Base-by-base conservation (phyloP, 2,329 filamentous ascomycete species). In the Tolypocladium pustulatum region DNA sequence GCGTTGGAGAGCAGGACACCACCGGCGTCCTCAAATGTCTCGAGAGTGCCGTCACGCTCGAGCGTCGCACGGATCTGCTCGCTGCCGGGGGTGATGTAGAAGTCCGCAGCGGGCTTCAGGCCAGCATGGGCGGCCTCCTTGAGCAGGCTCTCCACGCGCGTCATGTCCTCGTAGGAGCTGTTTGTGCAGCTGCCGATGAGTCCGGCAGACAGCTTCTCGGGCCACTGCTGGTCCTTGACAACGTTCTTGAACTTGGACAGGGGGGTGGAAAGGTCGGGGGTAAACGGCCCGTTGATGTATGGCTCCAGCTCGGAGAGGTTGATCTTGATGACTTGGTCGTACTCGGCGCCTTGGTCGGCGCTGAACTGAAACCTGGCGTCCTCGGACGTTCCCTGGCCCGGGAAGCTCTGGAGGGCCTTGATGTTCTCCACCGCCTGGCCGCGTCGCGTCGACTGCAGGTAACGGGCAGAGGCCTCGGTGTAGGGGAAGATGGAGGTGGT, bases 151-250 rank as follows among this genome's bases (percentile, higher is more conserved):
- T 97, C 93, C 17, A 92, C 90, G 61, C 93, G 88, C 40, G 92
- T 95, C 94, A 99, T 99, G 72, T 99, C 94, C 75, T 97, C 89
- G 73, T 97, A 99, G 2, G 94, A 97, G 73, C 90, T 96, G 81
- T 99, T 99, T 56, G 94, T 99, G 80, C 94, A 99, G 77, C 91
- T 96, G 61, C 94, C 94, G 70, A 99, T 99, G 58, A 99, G 82
- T 56, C 92, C 92, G 32, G 94, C 93, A 15, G 91, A 94, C 61
- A 99, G 88, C 62, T 87, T 91, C 70, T 90, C 84, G 2, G 94
- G 94, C 94, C 94, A 99, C 56, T 88, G 78, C 73, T 97, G 91
- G 66, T 88, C 81, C 73, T 88, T 81, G 27, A 97, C 90, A 2
- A 88, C 86, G 60, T 90, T 82, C 70, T 91, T 91, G 78, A 99